Conservation (phyloP, 768 basidiomycete genomes). For the Boletus coccyginus region DNA sequence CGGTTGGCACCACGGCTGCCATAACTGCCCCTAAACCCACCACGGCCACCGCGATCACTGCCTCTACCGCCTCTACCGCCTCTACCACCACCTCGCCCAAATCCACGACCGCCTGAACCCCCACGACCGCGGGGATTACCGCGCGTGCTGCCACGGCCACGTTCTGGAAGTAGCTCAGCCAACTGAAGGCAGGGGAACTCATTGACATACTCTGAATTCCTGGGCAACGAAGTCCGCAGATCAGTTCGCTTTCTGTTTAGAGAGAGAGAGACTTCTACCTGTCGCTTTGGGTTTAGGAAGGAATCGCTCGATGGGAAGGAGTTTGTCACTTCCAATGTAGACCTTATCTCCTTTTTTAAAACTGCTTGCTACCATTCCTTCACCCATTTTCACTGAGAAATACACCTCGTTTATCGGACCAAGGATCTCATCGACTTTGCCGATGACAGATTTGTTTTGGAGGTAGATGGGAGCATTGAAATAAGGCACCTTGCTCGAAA, state of each 20-base stretch:
- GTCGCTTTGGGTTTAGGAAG: constrained; percentile 89
- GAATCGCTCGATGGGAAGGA: constrained; percentile 94
- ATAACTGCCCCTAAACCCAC: constrained; percentile 47
- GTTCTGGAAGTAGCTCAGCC: constrained; percentile 41
- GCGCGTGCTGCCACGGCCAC: constrained; percentile 39
- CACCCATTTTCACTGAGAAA: constrained; percentile 96
- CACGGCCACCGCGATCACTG: constrained; percentile 41
- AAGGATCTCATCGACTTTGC: constrained; percentile 99
- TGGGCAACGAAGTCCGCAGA: constrained; percentile 15
- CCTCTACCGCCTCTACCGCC: constrained; percentile 39
- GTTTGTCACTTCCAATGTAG: constrained; percentile 95
- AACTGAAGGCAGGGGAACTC: constrained; percentile 3
- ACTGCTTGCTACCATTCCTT: constrained; percentile 91
- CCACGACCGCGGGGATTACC: constrained; percentile 28
- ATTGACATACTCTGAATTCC: constrained; percentile 22
- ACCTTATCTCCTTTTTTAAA: constrained; percentile 99
- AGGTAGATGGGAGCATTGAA: constrained; percentile 99
- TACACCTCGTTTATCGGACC: constrained; percentile 98
- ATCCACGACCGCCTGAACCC: constrained; percentile 28
- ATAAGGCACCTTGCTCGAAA: constrained; percentile 91
- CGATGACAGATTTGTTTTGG: constrained; percentile 92
- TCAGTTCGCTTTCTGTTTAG: constrained; percentile 5
- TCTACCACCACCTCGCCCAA: constrained; percentile 37
- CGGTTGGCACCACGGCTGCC: constrained; percentile 41
- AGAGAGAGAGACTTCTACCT: constrained; percentile 48